phyloP scores from a whole-genome alignment of 1,284 basidiomycete genomes.

The Marasmius tenuissimus region DNA sequence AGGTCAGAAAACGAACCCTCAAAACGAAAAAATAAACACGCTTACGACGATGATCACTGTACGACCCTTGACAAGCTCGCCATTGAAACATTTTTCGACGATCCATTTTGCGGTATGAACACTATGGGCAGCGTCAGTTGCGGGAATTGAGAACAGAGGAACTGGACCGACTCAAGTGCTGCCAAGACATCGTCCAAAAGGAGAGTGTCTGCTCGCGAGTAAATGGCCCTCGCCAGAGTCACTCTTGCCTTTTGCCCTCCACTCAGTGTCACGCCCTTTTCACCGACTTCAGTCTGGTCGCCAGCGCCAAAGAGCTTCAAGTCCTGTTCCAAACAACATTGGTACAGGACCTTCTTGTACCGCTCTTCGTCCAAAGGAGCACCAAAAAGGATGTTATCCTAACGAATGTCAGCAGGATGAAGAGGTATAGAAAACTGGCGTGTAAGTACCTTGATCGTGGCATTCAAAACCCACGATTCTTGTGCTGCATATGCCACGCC shows the following conservation, averaged over 20 bases:
- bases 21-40: conserved; percentile 5
- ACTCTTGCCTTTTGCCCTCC: conserved; percentile 75
- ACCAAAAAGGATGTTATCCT: conserved; percentile 86
- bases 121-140: conserved; percentile 27
- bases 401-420: not conserved
- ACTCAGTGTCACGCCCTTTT: conserved; percentile 44
- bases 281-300: conserved; percentile 69
- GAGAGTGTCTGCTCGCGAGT: conserved; percentile 60
- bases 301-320: conserved; percentile 65
- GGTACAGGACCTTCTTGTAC: conserved; percentile 66
- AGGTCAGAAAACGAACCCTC: not conserved
- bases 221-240: conserved; percentile 72
- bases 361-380: conserved; percentile 70
- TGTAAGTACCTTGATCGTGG: conserved; percentile 34
- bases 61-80: conserved; percentile 66
- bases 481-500: conserved; percentile 79
- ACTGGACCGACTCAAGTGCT: conserved; percentile 43
- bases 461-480: conserved; percentile 75
- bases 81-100: conserved; percentile 71
- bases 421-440: conserved; percentile 39
- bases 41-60: conserved; percentile 73
- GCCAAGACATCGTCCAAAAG: conserved; percentile 66
- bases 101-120: conserved; percentile 76
- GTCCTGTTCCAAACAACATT: conserved; percentile 60
- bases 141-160: not conserved